A percentile compares a stretch with the other conserved stretches of the same genome.
Conservation (phyloP, 2,329 filamentous ascomycete genomes). For the Claviceps digitariae region DNA sequence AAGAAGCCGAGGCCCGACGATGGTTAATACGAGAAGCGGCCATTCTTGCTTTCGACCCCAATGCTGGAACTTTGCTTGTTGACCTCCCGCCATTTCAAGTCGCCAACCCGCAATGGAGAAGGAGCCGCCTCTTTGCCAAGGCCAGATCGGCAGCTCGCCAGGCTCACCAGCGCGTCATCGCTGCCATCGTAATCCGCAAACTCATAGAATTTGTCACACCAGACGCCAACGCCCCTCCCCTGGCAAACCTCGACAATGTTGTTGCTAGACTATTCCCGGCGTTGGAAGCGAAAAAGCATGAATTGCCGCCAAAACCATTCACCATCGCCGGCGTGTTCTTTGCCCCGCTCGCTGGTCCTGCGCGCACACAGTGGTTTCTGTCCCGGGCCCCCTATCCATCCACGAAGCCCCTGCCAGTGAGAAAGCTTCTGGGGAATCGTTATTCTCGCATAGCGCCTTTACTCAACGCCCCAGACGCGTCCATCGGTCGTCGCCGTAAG, state of each 20-base stretch:
- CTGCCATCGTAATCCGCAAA: constrained; percentile 32
- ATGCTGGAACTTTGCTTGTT: constrained; percentile 32
- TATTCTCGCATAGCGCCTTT: constrained; percentile 7
- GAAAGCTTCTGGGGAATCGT: constrained; percentile 12
- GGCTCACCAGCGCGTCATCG: constrained; percentile 28
- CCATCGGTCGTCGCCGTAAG: constrained; percentile 4
- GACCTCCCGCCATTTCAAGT: constrained; percentile 26
- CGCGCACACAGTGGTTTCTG: constrained; percentile 27
- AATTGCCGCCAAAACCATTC: constrained; percentile 24
- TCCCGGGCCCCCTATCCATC: constrained; percentile 32
- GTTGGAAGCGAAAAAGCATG: constrained; percentile 15
- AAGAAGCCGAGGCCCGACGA: constrained; percentile 38
- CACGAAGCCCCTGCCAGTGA: constrained; percentile 18
- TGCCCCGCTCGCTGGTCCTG: constrained; percentile 15
- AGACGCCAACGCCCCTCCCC: constrained; percentile 26
- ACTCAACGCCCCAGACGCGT: constrained; percentile 1
- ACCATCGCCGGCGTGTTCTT: constrained; percentile 26
- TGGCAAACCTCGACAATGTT: constrained; percentile 30
- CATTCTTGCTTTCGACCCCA: constrained; percentile 32
- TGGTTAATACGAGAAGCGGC: constrained; percentile 37
- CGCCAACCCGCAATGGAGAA: neutral
- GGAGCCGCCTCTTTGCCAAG: constrained; percentile 10
- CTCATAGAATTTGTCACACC: constrained; percentile 38
- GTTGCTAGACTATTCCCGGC: constrained; percentile 36
- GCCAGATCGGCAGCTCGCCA: constrained; percentile 14